phyloP scores from a whole-genome alignment of 2,329 filamentous ascomycete genomes.

The Fusarium pininemorale region DNA sequence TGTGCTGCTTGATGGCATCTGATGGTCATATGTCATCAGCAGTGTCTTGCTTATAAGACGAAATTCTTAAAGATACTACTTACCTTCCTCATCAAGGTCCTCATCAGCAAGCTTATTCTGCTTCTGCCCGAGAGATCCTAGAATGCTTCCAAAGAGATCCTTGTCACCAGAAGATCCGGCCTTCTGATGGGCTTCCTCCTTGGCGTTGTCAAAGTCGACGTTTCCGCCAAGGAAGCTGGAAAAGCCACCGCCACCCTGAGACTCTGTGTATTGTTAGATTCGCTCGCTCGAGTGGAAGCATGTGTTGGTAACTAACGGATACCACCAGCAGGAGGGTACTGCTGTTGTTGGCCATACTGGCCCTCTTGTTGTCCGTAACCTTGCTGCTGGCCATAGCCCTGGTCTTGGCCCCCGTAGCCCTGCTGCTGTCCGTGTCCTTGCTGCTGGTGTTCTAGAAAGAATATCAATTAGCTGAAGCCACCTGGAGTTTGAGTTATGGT shows the following conservation, averaged over 20 bases:
- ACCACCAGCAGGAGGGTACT: slow-evolving; percentile 35
- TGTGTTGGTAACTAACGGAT: slow-evolving; percentile 41
- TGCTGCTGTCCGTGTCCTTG: slow-evolving; percentile 16
- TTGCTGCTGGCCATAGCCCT: slow-evolving; percentile 19
- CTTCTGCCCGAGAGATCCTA: slow-evolving; percentile 59
- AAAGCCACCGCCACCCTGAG: slow-evolving; percentile 49
- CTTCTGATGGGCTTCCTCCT: slow-evolving; percentile 57
- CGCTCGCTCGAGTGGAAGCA: neutral
- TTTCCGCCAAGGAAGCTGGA: slow-evolving; percentile 53
- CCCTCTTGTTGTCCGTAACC: slow-evolving; percentile 17
- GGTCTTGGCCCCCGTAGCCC: slow-evolving; percentile 13
- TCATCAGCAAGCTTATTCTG: slow-evolving; percentile 59
- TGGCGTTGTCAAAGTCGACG: slow-evolving; percentile 59
- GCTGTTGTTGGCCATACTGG: slow-evolving; percentile 31
- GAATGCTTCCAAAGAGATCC: slow-evolving; percentile 60
- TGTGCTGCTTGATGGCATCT: slow-evolving; percentile 79
- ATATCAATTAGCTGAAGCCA: slow-evolving; percentile 1
- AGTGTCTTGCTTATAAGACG: neutral
- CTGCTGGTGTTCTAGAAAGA: slow-evolving; percentile 16
- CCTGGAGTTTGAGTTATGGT: neutral
- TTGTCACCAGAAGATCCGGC: slow-evolving; percentile 57
- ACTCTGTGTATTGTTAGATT: slow-evolving; percentile 43
- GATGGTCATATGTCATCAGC: neutral
- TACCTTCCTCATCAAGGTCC: slow-evolving; percentile 61
- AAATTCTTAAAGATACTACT: neutral